phyloP scores from a whole-genome alignment of 2,329 filamentous ascomycete species.

The Penicillium sp. region DNA sequence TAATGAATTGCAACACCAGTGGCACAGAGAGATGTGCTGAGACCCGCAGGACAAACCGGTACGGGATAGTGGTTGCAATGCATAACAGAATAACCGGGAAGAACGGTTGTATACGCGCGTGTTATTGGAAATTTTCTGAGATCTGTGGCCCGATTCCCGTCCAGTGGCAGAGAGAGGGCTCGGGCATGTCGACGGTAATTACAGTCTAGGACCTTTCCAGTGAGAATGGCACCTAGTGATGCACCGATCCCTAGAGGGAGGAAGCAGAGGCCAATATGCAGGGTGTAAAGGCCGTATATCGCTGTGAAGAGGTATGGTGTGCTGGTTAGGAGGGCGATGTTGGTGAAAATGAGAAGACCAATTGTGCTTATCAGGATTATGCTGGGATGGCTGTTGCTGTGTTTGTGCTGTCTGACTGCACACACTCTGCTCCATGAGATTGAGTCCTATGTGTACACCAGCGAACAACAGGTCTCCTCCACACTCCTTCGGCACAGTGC shows the following conservation, averaged over 20 bases:
- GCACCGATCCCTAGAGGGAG: slow-evolving; percentile 29
- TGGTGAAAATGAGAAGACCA: slow-evolving; percentile 41
- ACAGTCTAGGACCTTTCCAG: slow-evolving; percentile 30
- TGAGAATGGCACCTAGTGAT: slow-evolving; percentile 27
- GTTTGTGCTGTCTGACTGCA: not conserved
- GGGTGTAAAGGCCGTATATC: slow-evolving; percentile 40
- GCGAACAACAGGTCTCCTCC: slow-evolving; percentile 29
- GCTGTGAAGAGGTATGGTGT: slow-evolving; percentile 44
- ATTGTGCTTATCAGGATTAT: slow-evolving; percentile 42
- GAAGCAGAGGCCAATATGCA: slow-evolving; percentile 34
- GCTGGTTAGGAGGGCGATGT: slow-evolving; percentile 45
- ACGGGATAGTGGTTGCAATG: slow-evolving; percentile 32
- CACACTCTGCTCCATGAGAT: not conserved
- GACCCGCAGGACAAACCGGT: slow-evolving; percentile 37
- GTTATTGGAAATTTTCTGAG: slow-evolving; percentile 51
- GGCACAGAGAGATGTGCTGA: slow-evolving; percentile 29
- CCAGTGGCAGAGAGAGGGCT: slow-evolving; percentile 20
- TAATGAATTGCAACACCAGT: slow-evolving; percentile 39
- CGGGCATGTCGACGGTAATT: slow-evolving; percentile 28
- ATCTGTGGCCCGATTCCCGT: slow-evolving; percentile 46
- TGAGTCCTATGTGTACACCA: slow-evolving; percentile 11
- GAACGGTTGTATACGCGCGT: slow-evolving; percentile 33
- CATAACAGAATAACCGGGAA: slow-evolving; percentile 32
- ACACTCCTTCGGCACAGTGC: slow-evolving; percentile 31
- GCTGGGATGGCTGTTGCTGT: slow-evolving; percentile 24